Evolutionary conservation across 495 filamentous ascomycete species (phyloP).

Genomic region (Hypoxylon intermedium): DNA sequence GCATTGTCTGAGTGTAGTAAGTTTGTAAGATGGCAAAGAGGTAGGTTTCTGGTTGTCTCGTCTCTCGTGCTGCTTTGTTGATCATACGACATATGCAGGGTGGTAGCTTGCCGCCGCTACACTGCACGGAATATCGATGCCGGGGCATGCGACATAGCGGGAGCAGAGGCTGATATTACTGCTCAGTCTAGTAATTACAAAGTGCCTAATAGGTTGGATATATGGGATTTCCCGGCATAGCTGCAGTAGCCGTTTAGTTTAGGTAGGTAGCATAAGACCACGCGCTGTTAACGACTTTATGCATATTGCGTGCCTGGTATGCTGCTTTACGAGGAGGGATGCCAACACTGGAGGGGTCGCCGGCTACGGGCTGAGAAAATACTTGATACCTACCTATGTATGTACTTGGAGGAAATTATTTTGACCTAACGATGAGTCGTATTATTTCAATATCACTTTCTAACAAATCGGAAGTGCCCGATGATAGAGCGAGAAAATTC

Average conservation of each 20-base stretch:
- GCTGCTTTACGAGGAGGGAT: too few species aligned
- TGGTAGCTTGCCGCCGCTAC: constrained; percentile 9
- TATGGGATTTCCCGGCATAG: not conserved
- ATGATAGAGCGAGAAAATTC: too few species aligned
- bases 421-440: too few species aligned
- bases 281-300: constrained; percentile 9
- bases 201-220: constrained; percentile 2
- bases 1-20: not conserved
- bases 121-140: constrained; percentile 15
- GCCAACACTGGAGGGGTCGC: too few species aligned
- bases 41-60: too few species aligned
- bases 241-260: constrained; percentile 3
- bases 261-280: constrained; percentile 7
- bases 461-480: too few species aligned
- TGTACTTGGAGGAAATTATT: too few species aligned
- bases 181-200: constrained; percentile 1
- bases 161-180: constrained; percentile 16
- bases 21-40: too few species aligned
- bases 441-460: too few species aligned
- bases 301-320: not conserved
- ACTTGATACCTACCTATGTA: too few species aligned
- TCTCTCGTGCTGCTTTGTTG: not conserved
- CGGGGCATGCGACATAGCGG: constrained; percentile 8
- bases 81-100: constrained; percentile 17
- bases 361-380: too few species aligned